A percentile compares a stretch with the other conserved stretches of the same genome.
These are phyloP conservation scores for Prillingera fragicola DNA, from an alignment of 1,284 basidiomycete species.

Conservation along the genomic window DNA sequence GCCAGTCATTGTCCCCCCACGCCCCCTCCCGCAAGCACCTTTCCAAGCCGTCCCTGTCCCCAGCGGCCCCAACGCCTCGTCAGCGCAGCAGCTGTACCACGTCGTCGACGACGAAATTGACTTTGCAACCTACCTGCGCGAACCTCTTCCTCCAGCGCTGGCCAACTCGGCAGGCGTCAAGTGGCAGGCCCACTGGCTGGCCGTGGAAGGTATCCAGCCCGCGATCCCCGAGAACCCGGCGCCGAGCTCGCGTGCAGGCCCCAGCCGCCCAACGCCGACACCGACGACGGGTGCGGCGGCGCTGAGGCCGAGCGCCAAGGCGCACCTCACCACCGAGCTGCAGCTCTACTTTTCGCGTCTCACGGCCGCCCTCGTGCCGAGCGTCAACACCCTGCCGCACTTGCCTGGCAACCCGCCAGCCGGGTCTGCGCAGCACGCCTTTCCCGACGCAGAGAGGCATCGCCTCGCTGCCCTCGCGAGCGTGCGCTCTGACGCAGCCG, in stretches of 20 bases:
- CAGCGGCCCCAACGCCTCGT: slow-evolving; percentile 34
- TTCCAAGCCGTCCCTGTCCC: slow-evolving; percentile 54
- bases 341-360: slow-evolving; percentile 93
- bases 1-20: slow-evolving; percentile 45
- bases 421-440: slow-evolving; percentile 14
- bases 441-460: slow-evolving; percentile 52
- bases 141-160: slow-evolving; percentile 36
- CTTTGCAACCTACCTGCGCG: slow-evolving; percentile 76
- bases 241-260: slow-evolving; percentile 33
- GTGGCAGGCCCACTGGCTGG: slow-evolving; percentile 83
- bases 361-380: slow-evolving; percentile 73
- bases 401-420: slow-evolving; percentile 21
- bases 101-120: slow-evolving; percentile 97
- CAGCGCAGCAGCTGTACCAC: slow-evolving; percentile 70
- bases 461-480: slow-evolving; percentile 84
- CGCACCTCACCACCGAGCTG: slow-evolving; percentile 87
- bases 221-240: slow-evolving; percentile 94
- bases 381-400: slow-evolving; percentile 48
- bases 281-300: slow-evolving; percentile 39
- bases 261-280: slow-evolving; percentile 24
- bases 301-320: slow-evolving; percentile 59
- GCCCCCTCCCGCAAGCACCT: slow-evolving; percentile 53
- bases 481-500: slow-evolving; percentile 79
- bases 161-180: slow-evolving; percentile 42
- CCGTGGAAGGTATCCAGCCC: slow-evolving; percentile 96